phyloP scores from a whole-genome alignment of 495 filamentous ascomycete species.

The Podospora australis region DNA sequence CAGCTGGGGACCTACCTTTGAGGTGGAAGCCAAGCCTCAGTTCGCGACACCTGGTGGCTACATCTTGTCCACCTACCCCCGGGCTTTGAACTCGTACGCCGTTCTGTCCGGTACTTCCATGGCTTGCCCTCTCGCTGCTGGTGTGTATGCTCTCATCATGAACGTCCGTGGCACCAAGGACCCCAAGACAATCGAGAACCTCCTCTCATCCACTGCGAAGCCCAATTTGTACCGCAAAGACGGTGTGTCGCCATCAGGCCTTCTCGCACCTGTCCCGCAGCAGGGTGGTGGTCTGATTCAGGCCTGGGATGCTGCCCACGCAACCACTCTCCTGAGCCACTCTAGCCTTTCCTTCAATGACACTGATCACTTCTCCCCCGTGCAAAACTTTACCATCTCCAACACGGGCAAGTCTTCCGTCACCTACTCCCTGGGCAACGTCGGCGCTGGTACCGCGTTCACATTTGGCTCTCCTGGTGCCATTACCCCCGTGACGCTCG shows the following conservation, averaged over 20 bases:
- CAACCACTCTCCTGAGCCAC: constrained; percentile 45
- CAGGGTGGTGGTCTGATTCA: constrained; percentile 53
- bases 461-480: constrained; percentile 27
- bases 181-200: constrained; percentile 39
- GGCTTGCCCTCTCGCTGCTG: constrained; percentile 52
- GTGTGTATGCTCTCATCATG: constrained; percentile 47
- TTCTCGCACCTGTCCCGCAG: constrained; percentile 49
- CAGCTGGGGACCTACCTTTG: constrained; percentile 51
- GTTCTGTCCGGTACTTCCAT: constrained; percentile 55
- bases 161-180: constrained; percentile 43
- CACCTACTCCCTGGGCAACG: constrained; percentile 41
- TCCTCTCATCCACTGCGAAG: constrained; percentile 40
- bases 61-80: constrained; percentile 52
- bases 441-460: constrained; percentile 39
- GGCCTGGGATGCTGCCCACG: constrained; percentile 50
- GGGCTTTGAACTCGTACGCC: constrained; percentile 44
- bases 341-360: constrained; percentile 55
- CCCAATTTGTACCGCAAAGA: constrained; percentile 41
- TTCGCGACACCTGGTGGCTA: constrained; percentile 48
- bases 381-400: constrained; percentile 43
- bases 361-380: constrained; percentile 43
- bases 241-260: constrained; percentile 29
- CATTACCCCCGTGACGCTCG: constrained; percentile 31
- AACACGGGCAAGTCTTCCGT: constrained; percentile 43
- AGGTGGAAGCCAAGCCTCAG: constrained; percentile 49